phyloP scores from a whole-genome alignment of 2,329 filamentous ascomycete species.

The Botrytis fabae region DNA sequence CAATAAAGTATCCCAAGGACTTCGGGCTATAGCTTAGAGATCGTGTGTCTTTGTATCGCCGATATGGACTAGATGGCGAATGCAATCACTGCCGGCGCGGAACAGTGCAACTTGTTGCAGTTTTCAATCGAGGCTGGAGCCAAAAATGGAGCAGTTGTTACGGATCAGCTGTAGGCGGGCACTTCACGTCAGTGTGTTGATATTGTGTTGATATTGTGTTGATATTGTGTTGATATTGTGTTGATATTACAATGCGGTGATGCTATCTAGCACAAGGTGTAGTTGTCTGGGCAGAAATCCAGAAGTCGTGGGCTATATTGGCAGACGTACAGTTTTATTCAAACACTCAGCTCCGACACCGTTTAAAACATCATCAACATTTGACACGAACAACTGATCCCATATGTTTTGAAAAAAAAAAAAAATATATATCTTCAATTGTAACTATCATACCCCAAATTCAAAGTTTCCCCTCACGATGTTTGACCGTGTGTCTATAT shows the following conservation, averaged over 20 bases:
- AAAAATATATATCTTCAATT: too few relatives aligned
- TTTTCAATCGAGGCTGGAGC: neutral
- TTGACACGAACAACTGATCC: neutral
- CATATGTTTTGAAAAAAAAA: neutral
- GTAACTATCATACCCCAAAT: slow-evolving; percentile 3
- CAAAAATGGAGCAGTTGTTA: neutral
- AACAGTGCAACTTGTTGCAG: neutral
- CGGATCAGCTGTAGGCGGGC: neutral
- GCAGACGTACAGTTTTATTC: neutral
- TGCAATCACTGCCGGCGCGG: neutral
- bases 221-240: neutral
- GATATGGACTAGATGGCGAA: neutral
- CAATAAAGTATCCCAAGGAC: neutral
- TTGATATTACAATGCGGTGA: neutral
- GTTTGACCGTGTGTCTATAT: neutral
- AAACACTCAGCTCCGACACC: too few relatives aligned
- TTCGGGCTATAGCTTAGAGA: neutral
- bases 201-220: too few relatives aligned
- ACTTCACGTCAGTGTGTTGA: neutral
- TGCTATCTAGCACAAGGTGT: neutral
- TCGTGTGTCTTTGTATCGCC: neutral
- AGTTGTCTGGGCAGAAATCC: neutral
- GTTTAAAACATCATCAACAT: neutral
- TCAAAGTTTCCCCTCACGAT: slow-evolving; percentile 10
- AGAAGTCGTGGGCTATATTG: neutral